These are phyloP conservation scores for Fusarium liriodendri DNA, from an alignment of 2,329 filamentous ascomycete species.

Conservation along the genomic window DNA sequence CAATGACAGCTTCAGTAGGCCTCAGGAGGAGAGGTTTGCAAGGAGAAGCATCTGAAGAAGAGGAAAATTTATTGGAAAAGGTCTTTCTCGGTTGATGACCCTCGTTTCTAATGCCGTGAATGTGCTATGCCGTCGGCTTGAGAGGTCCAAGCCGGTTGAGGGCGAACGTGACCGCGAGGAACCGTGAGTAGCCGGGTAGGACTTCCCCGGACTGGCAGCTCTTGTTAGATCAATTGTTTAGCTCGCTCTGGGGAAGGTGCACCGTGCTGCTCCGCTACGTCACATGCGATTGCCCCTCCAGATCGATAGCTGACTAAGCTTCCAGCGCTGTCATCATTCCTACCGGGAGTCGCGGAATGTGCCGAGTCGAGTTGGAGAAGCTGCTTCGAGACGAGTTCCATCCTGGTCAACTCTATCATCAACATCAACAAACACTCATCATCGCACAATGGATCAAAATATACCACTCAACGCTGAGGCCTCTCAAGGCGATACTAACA, in stretches of 20 bases:
- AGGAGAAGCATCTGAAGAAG: conserved; percentile 23
- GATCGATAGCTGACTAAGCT: conserved; percentile 26
- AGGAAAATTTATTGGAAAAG: conserved; percentile 8
- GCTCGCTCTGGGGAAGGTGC: conserved; percentile 22
- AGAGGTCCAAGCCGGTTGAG: conserved; percentile 34
- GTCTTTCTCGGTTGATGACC: conserved; percentile 20
- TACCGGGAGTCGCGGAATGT: conserved; percentile 32
- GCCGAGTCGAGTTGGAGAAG: conserved; percentile 20
- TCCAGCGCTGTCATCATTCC: conserved; percentile 18
- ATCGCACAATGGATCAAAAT: conserved; percentile 62
- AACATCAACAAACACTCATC: conserved; percentile 23
- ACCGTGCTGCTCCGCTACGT: conserved; percentile 42
- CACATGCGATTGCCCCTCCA: conserved; percentile 1
- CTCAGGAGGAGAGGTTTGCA: conserved; percentile 9
- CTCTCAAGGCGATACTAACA: conserved; percentile 78
- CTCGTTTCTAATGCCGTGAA: conserved; percentile 39
- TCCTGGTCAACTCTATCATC: conserved; percentile 5
- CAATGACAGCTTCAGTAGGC: conserved; percentile 21
- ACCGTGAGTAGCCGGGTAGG: conserved; percentile 48
- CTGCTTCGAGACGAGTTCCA: conserved; percentile 18
- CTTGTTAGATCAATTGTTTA: conserved; percentile 7
- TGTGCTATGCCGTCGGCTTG: conserved; percentile 43
- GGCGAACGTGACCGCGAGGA: conserved; percentile 46
- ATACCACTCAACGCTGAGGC: conserved; percentile 80
- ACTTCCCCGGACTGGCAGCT: conserved; percentile 40